These are phyloP conservation scores for Mrakiaceae sp. DNA, from an alignment of 1,284 basidiomycete genomes.

Conservation along the genomic window DNA sequence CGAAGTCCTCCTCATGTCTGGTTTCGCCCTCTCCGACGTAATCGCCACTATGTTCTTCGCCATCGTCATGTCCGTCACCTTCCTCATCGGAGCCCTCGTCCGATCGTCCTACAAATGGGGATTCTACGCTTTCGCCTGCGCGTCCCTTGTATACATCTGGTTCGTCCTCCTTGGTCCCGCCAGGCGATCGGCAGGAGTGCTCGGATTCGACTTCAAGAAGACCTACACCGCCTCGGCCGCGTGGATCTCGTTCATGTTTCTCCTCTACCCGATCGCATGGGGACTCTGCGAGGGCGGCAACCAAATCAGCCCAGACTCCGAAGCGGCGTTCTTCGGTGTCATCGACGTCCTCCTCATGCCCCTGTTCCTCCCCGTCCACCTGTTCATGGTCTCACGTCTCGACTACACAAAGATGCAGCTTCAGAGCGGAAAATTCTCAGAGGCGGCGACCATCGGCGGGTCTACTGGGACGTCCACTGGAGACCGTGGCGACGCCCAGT, in stretches of 20 bases:
- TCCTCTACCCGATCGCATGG: slow-evolving; percentile 43
- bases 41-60: slow-evolving; percentile 43
- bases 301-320: slow-evolving; percentile 31
- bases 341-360: slow-evolving; percentile 49
- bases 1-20: slow-evolving; percentile 43
- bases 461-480: too few species aligned
- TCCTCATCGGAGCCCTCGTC: slow-evolving; percentile 45
- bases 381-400: slow-evolving; percentile 23
- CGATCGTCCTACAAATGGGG: slow-evolving; percentile 45
- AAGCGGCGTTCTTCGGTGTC: slow-evolving; percentile 48
- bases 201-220: slow-evolving; percentile 43
- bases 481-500: too few species aligned
- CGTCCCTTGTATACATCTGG: slow-evolving; percentile 42
- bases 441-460: too few species aligned
- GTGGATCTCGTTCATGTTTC: slow-evolving; percentile 32
- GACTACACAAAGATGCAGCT: not conserved
- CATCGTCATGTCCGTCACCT: slow-evolving; percentile 42
- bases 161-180: slow-evolving; percentile 29
- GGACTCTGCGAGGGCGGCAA: slow-evolving; percentile 37
- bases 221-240: slow-evolving; percentile 21
- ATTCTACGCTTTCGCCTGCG: slow-evolving; percentile 41
- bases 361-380: slow-evolving; percentile 36
- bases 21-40: slow-evolving; percentile 44
- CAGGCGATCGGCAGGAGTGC: slow-evolving; percentile 22
- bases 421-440: too few species aligned